These are phyloP conservation scores for Pseudopithomyces chartarum DNA, from an alignment of 2,329 filamentous ascomycete genomes.

Conservation along the genomic window DNA sequence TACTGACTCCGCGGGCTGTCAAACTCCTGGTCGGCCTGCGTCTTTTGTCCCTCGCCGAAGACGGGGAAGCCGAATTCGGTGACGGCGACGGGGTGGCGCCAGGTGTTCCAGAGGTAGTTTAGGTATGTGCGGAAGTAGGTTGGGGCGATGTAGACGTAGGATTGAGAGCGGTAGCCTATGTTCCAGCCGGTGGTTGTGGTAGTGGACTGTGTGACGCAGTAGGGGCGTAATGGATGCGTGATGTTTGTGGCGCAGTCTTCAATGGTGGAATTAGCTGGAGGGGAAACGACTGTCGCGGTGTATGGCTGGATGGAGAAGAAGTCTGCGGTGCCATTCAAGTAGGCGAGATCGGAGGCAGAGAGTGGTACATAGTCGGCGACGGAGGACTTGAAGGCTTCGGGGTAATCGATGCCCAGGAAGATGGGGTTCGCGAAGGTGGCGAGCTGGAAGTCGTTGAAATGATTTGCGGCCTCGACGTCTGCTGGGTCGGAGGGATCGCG, in stretches of 20 bases:
- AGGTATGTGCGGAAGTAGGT: conserved; percentile 62
- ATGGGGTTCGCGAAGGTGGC: conserved; percentile 59
- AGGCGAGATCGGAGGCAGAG: conserved; percentile 52
- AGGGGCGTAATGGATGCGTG: conserved; percentile 54
- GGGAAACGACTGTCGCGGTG: conserved; percentile 60
- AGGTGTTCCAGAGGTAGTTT: conserved; percentile 65
- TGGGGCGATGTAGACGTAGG: conserved; percentile 64
- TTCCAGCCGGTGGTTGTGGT: conserved; percentile 60
- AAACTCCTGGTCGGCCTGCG: conserved; percentile 57
- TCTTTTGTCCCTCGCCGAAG: conserved; percentile 52
- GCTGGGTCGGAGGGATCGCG: conserved; percentile 44
- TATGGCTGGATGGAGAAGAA: conserved; percentile 65
- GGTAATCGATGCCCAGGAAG: conserved; percentile 58
- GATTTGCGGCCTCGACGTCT: conserved; percentile 53
- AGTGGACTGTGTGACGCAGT: conserved; percentile 58
- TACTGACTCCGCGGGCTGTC: conserved; percentile 61
- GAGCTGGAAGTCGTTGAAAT: conserved; percentile 52
- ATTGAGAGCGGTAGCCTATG: conserved; percentile 61
- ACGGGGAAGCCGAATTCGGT: conserved; percentile 65
- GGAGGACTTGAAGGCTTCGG: conserved; percentile 49
- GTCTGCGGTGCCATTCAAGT: conserved; percentile 53
- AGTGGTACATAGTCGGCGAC: conserved; percentile 50
- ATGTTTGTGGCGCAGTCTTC: conserved; percentile 55
- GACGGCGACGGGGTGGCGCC: conserved; percentile 54
- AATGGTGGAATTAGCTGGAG: conserved; percentile 51